Evolutionary conservation across 1,284 basidiomycete species (phyloP).

Genomic region (Ceratobasidium sp.): DNA sequence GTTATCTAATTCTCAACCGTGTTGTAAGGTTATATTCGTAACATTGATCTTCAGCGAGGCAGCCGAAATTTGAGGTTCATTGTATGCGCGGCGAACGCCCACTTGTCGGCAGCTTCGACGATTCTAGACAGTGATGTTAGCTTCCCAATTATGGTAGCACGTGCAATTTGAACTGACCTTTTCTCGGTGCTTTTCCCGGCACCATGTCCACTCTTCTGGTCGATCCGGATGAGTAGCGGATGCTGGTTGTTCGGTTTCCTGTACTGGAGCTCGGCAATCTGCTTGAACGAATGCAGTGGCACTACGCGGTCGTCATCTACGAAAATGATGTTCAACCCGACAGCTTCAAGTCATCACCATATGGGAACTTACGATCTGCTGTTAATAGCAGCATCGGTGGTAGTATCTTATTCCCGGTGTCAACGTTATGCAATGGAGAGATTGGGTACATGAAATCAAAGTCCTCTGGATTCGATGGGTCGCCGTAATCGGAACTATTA

Average conservation of each 20-base stretch:
- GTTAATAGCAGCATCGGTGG: constrained; percentile 80
- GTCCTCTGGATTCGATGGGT: constrained; percentile 78
- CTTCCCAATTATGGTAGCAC: background rate
- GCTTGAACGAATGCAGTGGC: constrained; percentile 85
- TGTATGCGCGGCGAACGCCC: constrained; percentile 78
- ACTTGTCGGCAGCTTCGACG: constrained; percentile 80
- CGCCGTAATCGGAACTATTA: constrained; percentile 76
- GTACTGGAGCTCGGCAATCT: constrained; percentile 79
- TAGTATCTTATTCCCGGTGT: constrained; percentile 66
- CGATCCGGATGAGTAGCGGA: constrained; percentile 80
- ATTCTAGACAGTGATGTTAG: constrained; percentile 63
- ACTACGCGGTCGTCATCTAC: constrained; percentile 86
- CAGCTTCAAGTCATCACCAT: background rate
- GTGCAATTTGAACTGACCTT: constrained; percentile 63
- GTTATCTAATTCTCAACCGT: too few relatives aligned
- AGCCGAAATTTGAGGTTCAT: constrained; percentile 64
- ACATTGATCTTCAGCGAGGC: background rate
- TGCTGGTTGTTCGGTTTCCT: constrained; percentile 71
- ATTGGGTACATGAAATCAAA: constrained; percentile 86
- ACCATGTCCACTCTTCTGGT: constrained; percentile 85
- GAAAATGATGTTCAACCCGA: background rate
- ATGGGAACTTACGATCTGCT: constrained; percentile 74
- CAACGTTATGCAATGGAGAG: constrained; percentile 83
- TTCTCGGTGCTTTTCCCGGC: constrained; percentile 83
- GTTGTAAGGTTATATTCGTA: too few relatives aligned